Conservation (phyloP, 2,329 filamentous ascomycete species). For the Bisporella sp. region DNA sequence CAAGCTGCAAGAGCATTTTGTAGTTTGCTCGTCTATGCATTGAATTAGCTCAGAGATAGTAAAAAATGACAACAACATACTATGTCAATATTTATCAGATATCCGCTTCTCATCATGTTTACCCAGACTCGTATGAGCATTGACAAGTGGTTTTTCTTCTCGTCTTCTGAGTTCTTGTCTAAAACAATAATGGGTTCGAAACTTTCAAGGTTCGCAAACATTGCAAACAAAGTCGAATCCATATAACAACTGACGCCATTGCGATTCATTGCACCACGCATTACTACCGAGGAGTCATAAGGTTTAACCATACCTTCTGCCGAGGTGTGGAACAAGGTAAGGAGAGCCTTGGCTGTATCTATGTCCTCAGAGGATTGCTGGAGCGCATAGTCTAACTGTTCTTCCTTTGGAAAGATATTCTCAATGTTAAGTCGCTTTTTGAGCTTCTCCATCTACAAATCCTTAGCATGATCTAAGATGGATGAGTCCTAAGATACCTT, state of each 20-base stretch:
- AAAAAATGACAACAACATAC: slow-evolving; percentile 38
- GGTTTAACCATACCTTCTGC: slow-evolving; percentile 70
- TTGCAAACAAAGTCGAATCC: slow-evolving; percentile 85
- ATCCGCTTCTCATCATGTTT: slow-evolving; percentile 80
- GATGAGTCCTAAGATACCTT: slow-evolving; percentile 11
- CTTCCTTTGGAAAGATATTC: slow-evolving; percentile 35
- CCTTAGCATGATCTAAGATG: slow-evolving; percentile 3
- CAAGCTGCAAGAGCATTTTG: slow-evolving; percentile 78
- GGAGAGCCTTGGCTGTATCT: slow-evolving; percentile 68
- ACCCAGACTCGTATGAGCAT: slow-evolving; percentile 82
- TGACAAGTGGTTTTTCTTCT: slow-evolving; percentile 64
- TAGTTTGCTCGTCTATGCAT: slow-evolving; percentile 64
- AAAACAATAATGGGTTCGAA: slow-evolving; percentile 88
- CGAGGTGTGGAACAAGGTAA: slow-evolving; percentile 73
- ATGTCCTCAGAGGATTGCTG: slow-evolving; percentile 60
- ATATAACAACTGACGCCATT: slow-evolving; percentile 89
- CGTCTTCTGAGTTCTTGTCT: slow-evolving; percentile 62
- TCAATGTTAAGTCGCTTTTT: slow-evolving; percentile 43
- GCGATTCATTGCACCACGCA: slow-evolving; percentile 83
- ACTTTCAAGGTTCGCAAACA: slow-evolving; percentile 85
- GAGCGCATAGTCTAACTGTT: slow-evolving; percentile 57
- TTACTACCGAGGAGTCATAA: slow-evolving; percentile 63
- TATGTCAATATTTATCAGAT: slow-evolving; percentile 78
- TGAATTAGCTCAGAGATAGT: slow-evolving; percentile 9
- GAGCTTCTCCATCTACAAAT: slow-evolving; percentile 39